These are phyloP conservation scores for Incumbomyces lentus DNA, from an alignment of 2,329 filamentous ascomycete species.

Conservation along the genomic window DNA sequence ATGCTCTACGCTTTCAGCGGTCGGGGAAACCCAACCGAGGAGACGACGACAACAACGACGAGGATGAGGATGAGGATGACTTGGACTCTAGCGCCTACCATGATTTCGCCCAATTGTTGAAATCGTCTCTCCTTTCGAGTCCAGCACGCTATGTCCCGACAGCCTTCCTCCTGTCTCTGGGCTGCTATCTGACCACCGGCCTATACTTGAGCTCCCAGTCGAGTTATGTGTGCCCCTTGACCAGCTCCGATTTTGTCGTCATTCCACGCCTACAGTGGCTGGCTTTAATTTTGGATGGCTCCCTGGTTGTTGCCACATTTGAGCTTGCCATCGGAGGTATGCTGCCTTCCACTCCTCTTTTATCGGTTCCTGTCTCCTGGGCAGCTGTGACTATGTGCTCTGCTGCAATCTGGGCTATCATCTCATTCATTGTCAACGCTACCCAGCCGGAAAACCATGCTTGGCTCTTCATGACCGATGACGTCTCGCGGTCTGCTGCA, in stretches of 20 bases:
- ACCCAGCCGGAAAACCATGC: slow-evolving; percentile 28
- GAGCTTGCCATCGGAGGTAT: slow-evolving; percentile 12
- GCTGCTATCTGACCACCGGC: slow-evolving; percentile 28
- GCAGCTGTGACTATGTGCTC: slow-evolving; percentile 17
- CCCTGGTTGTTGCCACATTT: slow-evolving; percentile 28
- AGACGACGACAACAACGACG: slow-evolving; percentile 14
- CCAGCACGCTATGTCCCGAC: slow-evolving; percentile 31
- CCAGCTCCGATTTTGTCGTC: slow-evolving; percentile 24
- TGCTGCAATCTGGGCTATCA: slow-evolving; percentile 27
- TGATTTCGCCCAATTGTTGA: slow-evolving; percentile 25
- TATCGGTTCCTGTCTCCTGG: slow-evolving; percentile 8
- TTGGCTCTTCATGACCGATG: slow-evolving; percentile 30
- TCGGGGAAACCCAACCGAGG: slow-evolving; percentile 18
- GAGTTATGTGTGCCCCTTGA: slow-evolving; percentile 41
- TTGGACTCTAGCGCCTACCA: slow-evolving; percentile 14
- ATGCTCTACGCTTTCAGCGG: slow-evolving; percentile 27
- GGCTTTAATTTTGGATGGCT: slow-evolving; percentile 32
- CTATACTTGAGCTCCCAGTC: slow-evolving; percentile 30
- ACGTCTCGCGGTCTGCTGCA: slow-evolving; percentile 21
- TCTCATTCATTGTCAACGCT: slow-evolving; percentile 27
- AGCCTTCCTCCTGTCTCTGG: slow-evolving; percentile 28
- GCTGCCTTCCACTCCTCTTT: background rate
- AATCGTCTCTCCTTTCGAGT: slow-evolving; percentile 25
- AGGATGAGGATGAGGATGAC: slow-evolving; percentile 16
- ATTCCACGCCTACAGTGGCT: slow-evolving; percentile 30